phyloP scores from a whole-genome alignment of 2,329 filamentous ascomycete genomes.

The Monosporascus sp. region DNA sequence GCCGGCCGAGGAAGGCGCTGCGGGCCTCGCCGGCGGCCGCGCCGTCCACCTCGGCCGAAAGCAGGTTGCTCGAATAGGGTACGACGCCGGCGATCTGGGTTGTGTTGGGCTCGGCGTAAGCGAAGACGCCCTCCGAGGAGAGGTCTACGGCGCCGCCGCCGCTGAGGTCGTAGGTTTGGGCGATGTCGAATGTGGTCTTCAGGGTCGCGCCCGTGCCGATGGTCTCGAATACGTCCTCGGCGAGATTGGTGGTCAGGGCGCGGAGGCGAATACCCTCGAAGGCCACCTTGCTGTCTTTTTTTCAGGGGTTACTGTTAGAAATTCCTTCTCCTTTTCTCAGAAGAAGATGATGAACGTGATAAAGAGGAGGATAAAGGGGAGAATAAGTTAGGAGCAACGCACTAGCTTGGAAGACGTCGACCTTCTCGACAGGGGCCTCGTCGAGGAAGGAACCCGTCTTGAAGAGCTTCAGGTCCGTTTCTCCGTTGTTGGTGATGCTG shows the following conservation, averaged over 20 bases:
- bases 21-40: conserved; percentile 44
- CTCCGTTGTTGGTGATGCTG: conserved; percentile 43
- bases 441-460: conserved; percentile 47
- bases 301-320: neutral
- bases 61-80: conserved; percentile 52
- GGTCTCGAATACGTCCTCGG: conserved; percentile 43
- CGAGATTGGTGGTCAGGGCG: conserved; percentile 38
- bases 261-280: conserved; percentile 51
- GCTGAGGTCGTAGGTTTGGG: conserved; percentile 47
- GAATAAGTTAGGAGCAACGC: conserved; percentile 3
- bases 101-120: conserved; percentile 45
- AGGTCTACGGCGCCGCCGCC: conserved; percentile 51
- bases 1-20: conserved; percentile 43
- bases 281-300: conserved; percentile 33
- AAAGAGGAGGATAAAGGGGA: neutral
- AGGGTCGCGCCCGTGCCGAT: conserved; percentile 45
- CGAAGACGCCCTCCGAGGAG: conserved; percentile 49
- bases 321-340: too few relatives aligned
- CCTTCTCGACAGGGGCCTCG: conserved; percentile 42
- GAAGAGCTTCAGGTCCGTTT: conserved; percentile 39
- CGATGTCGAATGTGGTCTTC: conserved; percentile 48
- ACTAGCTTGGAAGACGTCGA: conserved; percentile 38
- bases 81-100: conserved; percentile 50
- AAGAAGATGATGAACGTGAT: too few relatives aligned
- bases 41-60: conserved; percentile 53